Evolutionary conservation across 2,329 filamentous ascomycete species (phyloP), one percentile per base, ranked within the genome.

Genomic region (Pseudogymnoascus sp.): DNA sequence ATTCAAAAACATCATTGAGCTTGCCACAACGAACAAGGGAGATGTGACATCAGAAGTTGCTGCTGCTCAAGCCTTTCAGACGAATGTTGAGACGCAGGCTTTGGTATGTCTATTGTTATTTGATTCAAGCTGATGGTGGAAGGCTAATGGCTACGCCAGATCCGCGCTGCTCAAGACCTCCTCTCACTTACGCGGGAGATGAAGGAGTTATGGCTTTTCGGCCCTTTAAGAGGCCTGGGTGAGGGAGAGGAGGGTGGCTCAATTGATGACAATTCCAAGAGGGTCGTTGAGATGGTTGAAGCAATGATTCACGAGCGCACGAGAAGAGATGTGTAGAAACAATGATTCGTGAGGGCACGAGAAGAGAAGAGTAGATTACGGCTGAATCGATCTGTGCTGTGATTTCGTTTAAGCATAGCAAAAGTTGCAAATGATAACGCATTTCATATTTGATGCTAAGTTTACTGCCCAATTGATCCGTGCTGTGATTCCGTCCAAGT

Each of bases 171-270:
- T 10, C 71, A 82, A 64, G 77, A 81, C 64, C 73, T 83, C 3
- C 74, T 82, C 3, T 70, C 72, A 28, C 72, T 83, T 11, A 81
- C 75, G 16, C 77, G 80, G 38, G 77, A 79, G 65, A 74, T 83
- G 63, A 80, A 81, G 66, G 76, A 79, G 62, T 73, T 82, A 24
- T 82, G 80, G 79, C 74, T 81, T 10, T 75, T 78, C 62, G 81
- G 81, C 1, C 76, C 80, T 1, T 71, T 82, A 24, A 75, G 75
- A 63, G 74, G 72, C 53, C 75, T 78, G 3, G 78, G 76, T 46
- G 77, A 80, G 60, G 77, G 77, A 38, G 75, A 77, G 61, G 67
- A 75, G 46, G 75, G 75, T 50, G 66, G 66, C 7, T 73, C 75
- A 63, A 78, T 79, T 33, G 70, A 72, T 37, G 66, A 67, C 3